Conservation (phyloP, 164 flowering plant genomes). For the Stephania yunnanensis region DNA sequence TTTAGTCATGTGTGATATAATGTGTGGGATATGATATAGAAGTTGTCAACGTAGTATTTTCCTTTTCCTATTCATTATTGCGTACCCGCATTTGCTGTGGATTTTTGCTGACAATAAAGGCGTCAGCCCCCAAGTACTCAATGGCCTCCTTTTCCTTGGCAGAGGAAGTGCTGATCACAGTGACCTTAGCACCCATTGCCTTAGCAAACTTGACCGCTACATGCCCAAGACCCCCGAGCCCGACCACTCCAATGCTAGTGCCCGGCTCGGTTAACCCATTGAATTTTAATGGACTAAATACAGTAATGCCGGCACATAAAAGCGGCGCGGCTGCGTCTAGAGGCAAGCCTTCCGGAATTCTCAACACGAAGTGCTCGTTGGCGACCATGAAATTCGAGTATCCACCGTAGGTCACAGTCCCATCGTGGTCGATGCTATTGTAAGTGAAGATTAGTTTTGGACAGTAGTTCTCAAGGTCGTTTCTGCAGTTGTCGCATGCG, state of each 20-base stretch:
- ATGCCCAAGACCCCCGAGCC: slow-evolving; percentile 59
- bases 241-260: slow-evolving; percentile 40
- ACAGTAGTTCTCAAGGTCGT: slow-evolving; percentile 31
- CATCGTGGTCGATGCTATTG: slow-evolving; percentile 19
- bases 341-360: slow-evolving; percentile 39
- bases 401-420: slow-evolving; percentile 32
- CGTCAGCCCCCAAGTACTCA: slow-evolving; percentile 49
- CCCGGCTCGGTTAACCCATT: slow-evolving; percentile 38
- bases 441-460: slow-evolving; percentile 26
- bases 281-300: slow-evolving; percentile 40
- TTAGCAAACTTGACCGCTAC: slow-evolving; percentile 53
- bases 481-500: slow-evolving; percentile 24
- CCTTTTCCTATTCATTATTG: background rate
- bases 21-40: no score
- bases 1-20: no score
- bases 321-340: slow-evolving; percentile 41
- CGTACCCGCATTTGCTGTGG: slow-evolving; percentile 37
- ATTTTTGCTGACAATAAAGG: slow-evolving; percentile 49
- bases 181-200: slow-evolving; percentile 56
- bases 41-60: no score
- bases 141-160: slow-evolving; percentile 54
- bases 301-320: slow-evolving; percentile 44
- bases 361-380: slow-evolving; percentile 32
- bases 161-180: slow-evolving; percentile 65
- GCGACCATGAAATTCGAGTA: slow-evolving; percentile 32